Conservation (phyloP, 805 yeast species). For the Ogataea nonfermentans region DNA sequence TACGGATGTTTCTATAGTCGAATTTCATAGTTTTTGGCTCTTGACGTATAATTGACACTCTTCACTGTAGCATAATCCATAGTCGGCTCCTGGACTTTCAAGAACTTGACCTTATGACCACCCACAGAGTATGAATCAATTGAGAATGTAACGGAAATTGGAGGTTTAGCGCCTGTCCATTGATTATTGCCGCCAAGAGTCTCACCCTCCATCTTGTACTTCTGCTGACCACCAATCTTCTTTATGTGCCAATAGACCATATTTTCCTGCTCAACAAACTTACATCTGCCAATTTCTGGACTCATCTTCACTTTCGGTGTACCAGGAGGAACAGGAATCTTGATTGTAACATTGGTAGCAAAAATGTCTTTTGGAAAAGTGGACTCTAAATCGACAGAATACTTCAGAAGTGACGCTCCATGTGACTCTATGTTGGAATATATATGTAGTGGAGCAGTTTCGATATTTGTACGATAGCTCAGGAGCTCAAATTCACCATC, state of each 20-base stretch:
- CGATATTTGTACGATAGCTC: conserved; percentile 62
- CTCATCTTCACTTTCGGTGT: conserved; percentile 47
- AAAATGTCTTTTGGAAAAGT: conserved; percentile 53
- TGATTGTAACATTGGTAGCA: conserved; percentile 63
- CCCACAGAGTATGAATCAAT: conserved; percentile 75
- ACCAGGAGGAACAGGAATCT: conserved; percentile 68
- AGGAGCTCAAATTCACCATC: conserved; percentile 84
- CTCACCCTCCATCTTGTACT: conserved; percentile 47
- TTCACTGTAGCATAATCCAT: conserved; percentile 68
- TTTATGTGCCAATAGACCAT: conserved; percentile 67
- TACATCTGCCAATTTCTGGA: conserved; percentile 61
- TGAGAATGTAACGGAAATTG: conserved; percentile 66
- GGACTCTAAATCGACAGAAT: conserved; percentile 61
- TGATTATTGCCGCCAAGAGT: conserved; percentile 34
- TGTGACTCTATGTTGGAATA: conserved; percentile 49
- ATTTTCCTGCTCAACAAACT: conserved; percentile 63
- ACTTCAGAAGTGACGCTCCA: conserved; percentile 48
- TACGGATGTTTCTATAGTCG: conserved; percentile 45
- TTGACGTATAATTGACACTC: conserved; percentile 80
- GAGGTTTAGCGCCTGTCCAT: conserved; percentile 74
- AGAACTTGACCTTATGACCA: conserved; percentile 69
- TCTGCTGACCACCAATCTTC: conserved; percentile 66
- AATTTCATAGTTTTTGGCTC: conserved; percentile 79
- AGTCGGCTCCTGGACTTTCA: conserved; percentile 57
- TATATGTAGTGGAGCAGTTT: conserved; percentile 69